Evolutionary conservation across 1,284 basidiomycete species (phyloP).

Genomic region (Anthracocystis panici-leucophaei): DNA sequence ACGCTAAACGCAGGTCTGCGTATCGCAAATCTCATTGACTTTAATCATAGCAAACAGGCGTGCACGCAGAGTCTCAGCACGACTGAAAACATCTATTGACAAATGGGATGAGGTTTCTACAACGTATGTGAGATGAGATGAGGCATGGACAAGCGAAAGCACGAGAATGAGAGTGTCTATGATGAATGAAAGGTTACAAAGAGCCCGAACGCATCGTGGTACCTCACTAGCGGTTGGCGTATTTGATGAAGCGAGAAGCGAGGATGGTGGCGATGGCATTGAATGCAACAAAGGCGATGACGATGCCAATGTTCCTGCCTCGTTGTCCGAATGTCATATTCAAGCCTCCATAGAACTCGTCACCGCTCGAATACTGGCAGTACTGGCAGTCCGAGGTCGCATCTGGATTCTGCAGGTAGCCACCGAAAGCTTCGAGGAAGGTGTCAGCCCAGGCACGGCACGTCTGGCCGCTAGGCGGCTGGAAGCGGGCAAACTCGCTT

Average conservation of each 20-base stretch:
- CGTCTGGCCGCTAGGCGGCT: constrained; percentile 80
- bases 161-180: neutral
- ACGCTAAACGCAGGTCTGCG: no score
- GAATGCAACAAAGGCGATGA: constrained; percentile 43
- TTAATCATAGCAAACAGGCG: neutral
- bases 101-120: neutral
- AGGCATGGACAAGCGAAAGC: neutral
- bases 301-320: constrained; percentile 44
- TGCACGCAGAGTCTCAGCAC: neutral
- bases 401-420: constrained; percentile 81
- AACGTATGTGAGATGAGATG: neutral
- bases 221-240: constrained; percentile 40
- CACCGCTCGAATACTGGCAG: constrained; percentile 78
- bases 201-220: neutral
- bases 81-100: neutral
- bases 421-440: constrained; percentile 75
- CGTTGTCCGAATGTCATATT: constrained; percentile 75
- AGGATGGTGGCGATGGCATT: constrained; percentile 34
- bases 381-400: constrained; percentile 77
- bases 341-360: constrained; percentile 78
- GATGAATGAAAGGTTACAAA: neutral
- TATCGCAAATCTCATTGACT: no score
- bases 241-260: constrained; percentile 45
- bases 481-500: constrained; percentile 76
- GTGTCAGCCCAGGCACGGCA: constrained; percentile 73